Evolutionary conservation across 352 stramenopile genomes (phyloP).

Genomic region (Phytophthora citrophthora): DNA sequence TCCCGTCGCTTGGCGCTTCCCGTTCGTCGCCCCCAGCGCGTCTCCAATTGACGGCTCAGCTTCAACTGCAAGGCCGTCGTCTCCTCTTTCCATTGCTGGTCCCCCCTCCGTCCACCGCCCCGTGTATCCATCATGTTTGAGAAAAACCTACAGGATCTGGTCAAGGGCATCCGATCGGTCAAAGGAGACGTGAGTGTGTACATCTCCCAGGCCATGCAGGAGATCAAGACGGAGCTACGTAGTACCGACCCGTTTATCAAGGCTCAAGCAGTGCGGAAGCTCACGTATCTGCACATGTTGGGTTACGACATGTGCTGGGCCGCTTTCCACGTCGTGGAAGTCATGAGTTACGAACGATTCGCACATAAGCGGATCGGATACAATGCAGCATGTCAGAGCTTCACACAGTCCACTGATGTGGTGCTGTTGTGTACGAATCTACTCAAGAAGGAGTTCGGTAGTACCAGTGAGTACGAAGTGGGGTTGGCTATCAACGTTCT

Average conservation of each 20-base stretch:
- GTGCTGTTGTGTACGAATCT: constrained; percentile 99
- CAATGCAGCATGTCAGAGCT: constrained; percentile 95
- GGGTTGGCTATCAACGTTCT: constrained; percentile 98
- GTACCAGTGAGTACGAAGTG: constrained; percentile 95
- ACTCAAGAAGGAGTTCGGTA: constrained; percentile 97
- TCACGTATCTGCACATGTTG: constrained; percentile 98
- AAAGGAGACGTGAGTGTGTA: constrained; percentile 97
- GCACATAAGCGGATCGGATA: constrained; percentile 98
- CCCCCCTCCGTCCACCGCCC: background rate
- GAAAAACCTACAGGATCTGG: constrained; percentile 98
- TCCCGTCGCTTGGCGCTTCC: background rate
- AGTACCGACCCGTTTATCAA: constrained; percentile 97
- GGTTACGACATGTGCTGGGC: constrained; percentile 99
- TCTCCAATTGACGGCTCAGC: background rate
- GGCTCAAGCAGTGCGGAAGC: constrained; percentile 96
- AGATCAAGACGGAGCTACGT: constrained; percentile 98
- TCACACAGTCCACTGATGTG: constrained; percentile 98
- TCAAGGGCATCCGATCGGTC: constrained; percentile 98
- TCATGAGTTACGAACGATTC: constrained; percentile 97
- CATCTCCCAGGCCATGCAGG: constrained; percentile 97
- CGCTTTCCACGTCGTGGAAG: constrained; percentile 98
- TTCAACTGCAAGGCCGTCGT: constrained; percentile 2
- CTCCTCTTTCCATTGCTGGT: constrained; percentile 8
- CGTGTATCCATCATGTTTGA: constrained; percentile 92
- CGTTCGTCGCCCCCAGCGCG: background rate